Percentiles rank a stretch among this genome's conserved stretches.
phyloP scores from a whole-genome alignment of 768 basidiomycete genomes.

The Tulasnella sp. region DNA sequence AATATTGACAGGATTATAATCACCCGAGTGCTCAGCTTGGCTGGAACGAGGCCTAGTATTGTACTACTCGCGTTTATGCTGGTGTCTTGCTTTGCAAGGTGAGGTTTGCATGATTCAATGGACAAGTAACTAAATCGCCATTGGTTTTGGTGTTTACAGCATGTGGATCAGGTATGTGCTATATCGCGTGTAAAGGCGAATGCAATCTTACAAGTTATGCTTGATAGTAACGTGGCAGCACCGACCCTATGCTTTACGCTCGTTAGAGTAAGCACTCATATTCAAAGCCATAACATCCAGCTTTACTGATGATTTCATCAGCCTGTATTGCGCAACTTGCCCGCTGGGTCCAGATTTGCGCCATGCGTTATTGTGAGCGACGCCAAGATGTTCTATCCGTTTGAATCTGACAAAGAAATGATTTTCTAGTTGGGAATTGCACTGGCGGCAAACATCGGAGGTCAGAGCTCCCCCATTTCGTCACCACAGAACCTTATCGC shows the following conservation, averaged over 20 bases:
- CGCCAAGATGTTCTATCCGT: not conserved
- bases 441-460: constrained; percentile 95
- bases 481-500: constrained; percentile 98
- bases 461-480: constrained; percentile 93
- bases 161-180: constrained; percentile 95
- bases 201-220: constrained; percentile 4
- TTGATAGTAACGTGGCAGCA: constrained; percentile 82
- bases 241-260: constrained; percentile 94
- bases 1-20: constrained; percentile 88
- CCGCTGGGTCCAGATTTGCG: constrained; percentile 74
- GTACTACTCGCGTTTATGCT: constrained; percentile 92
- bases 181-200: not conserved
- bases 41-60: constrained; percentile 74
- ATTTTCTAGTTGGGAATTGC: constrained; percentile 76
- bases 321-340: constrained; percentile 90
- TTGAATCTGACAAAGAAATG: not conserved
- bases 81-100: constrained; percentile 85
- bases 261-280: constrained; percentile 54
- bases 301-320: constrained; percentile 27
- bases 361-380: constrained; percentile 79
- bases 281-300: constrained; percentile 18
- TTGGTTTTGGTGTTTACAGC: constrained; percentile 25
- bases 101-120: not conserved
- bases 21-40: constrained; percentile 79
- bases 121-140: not conserved